A percentile compares a stretch with the other conserved stretches of the same genome.
These are phyloP conservation scores for Cyclotella cryptica DNA, from an alignment of 108 stramenopile genomes.

Conservation along the genomic window DNA sequence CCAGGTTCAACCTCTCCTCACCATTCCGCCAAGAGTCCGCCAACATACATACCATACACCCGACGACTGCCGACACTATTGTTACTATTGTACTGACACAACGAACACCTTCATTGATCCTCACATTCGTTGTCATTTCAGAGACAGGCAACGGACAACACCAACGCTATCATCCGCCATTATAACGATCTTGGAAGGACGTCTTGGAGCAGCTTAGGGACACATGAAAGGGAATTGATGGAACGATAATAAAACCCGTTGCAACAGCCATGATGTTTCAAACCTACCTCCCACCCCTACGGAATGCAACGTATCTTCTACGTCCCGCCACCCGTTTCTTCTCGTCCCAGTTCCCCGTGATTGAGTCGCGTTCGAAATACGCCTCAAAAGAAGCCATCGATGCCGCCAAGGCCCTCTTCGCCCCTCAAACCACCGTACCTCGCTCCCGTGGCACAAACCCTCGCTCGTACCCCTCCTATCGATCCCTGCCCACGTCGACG, in stretches of 20 bases:
- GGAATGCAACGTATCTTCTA: neutral
- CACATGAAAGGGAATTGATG: no score
- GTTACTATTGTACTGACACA: no score
- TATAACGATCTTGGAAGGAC: no score
- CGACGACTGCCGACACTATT: no score
- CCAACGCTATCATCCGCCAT: no score
- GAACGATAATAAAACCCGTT: neutral
- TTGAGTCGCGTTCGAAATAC: conserved; percentile 2
- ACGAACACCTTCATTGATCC: no score
- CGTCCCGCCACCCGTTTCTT: neutral
- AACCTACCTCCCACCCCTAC: neutral
- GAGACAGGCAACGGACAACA: no score
- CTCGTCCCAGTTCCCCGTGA: neutral
- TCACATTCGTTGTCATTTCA: no score
- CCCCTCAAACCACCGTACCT: conserved; percentile 11
- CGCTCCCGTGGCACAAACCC: conserved; percentile 33
- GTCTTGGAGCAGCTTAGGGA: no score
- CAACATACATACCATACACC: no score
- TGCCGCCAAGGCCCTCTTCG: conserved; percentile 30
- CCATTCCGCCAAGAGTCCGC: no score
- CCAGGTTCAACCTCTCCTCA: no score
- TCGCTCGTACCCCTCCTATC: conserved; percentile 38
- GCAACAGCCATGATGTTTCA: conserved; percentile 6
- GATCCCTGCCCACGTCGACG: conserved; percentile 22
- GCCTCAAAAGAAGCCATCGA: conserved; percentile 25